Percentiles rank a stretch among this genome's conserved stretches.
Conservation (phyloP, 805 yeast genomes). For the Lachancea kluyveri region DNA sequence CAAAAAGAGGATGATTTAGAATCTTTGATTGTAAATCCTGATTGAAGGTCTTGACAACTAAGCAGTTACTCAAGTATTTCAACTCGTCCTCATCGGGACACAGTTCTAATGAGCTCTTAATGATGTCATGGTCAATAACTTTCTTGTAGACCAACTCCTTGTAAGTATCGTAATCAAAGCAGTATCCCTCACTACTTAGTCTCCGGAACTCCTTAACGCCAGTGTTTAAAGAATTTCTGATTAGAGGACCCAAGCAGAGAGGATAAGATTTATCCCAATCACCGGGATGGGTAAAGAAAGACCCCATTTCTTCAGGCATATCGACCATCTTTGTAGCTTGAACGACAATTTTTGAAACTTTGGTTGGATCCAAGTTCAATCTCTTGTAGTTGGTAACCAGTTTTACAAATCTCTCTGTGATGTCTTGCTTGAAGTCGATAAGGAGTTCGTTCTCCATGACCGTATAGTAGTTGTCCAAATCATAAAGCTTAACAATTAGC, state of each 20-base stretch:
- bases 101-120: constrained; percentile 13
- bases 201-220: constrained; percentile 25
- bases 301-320: constrained; percentile 19
- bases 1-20: constrained; percentile 13
- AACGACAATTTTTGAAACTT: constrained; percentile 19
- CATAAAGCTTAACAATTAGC: constrained; percentile 32
- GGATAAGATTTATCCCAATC: constrained; percentile 32
- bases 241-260: constrained; percentile 20
- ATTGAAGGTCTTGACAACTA: constrained; percentile 12
- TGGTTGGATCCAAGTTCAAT: constrained; percentile 22
- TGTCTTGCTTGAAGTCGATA: constrained; percentile 27
- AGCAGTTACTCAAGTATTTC: constrained; percentile 16
- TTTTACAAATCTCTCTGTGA: constrained; percentile 24
- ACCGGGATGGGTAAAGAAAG: constrained; percentile 26
- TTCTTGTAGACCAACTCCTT: constrained; percentile 18
- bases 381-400: constrained; percentile 20
- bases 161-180: constrained; percentile 30
- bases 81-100: constrained; percentile 18
- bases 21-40: constrained; percentile 12
- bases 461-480: constrained; percentile 28
- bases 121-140: constrained; percentile 15
- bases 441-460: constrained; percentile 22
- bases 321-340: constrained; percentile 25
- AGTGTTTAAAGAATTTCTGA: constrained; percentile 21
- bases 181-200: constrained; percentile 20